phyloP scores from a whole-genome alignment of 164 flowering plant genomes.

The Aristolochia californica region DNA sequence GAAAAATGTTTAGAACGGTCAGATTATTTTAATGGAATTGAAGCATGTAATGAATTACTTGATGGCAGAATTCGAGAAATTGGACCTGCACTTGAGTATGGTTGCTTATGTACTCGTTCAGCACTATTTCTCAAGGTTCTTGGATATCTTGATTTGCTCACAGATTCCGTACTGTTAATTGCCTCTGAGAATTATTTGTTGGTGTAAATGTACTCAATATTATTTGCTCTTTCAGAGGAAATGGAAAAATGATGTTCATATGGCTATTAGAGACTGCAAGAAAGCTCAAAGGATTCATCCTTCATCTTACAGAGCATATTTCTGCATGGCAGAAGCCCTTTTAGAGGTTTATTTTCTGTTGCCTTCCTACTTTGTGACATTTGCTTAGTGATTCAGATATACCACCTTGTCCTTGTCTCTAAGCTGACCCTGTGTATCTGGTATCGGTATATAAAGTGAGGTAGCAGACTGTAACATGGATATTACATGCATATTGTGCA shows the following conservation, averaged over 20 bases:
- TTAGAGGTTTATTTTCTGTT: constrained; percentile 33
- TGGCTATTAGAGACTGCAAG: constrained; percentile 86
- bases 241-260: constrained; percentile 92
- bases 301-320: constrained; percentile 54
- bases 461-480: too few species aligned
- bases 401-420: not conserved
- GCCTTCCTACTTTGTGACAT: not conserved
- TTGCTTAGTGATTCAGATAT: not conserved
- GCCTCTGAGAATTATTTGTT: not conserved
- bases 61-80: constrained; percentile 48
- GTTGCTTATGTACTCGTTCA: constrained; percentile 74
- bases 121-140: constrained; percentile 80
- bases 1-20: constrained; percentile 38
- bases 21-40: constrained; percentile 57
- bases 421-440: too few species aligned
- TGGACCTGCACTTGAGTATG: constrained; percentile 41
- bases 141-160: not conserved
- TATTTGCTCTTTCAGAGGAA: constrained; percentile 40
- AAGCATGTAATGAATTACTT: constrained; percentile 81
- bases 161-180: not conserved
- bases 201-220: not conserved
- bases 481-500: too few species aligned
- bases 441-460: too few species aligned
- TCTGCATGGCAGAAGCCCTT: constrained; percentile 72
- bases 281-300: constrained; percentile 52